These are phyloP conservation scores for Arabidopsis arenosa DNA, from an alignment of 345 rosid species.

Conservation along the genomic window DNA sequence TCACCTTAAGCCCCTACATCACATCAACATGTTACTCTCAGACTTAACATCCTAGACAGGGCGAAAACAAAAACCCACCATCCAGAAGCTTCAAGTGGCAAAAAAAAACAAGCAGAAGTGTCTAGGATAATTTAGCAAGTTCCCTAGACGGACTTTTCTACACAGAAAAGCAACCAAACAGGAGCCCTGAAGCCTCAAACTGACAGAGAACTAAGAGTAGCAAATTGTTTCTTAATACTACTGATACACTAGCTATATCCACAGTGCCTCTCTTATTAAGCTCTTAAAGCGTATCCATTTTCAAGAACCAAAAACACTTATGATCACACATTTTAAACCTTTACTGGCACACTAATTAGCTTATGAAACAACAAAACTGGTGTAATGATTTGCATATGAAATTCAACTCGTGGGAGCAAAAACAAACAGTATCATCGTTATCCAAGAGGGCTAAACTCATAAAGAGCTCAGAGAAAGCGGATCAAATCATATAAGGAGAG, in stretches of 20 bases:
- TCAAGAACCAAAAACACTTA: neutral
- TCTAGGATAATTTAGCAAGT: neutral
- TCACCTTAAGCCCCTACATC: slow-evolving; percentile 25
- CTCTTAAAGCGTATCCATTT: neutral
- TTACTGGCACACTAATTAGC: no score
- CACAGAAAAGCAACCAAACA: slow-evolving; percentile 15
- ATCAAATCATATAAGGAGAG: neutral
- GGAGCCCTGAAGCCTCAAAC: neutral
- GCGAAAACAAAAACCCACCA: neutral
- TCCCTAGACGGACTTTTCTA: neutral
- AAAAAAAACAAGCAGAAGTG: slow-evolving; percentile 12
- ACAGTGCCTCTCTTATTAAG: neutral
- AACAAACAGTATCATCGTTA: neutral
- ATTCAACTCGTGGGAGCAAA: no score
- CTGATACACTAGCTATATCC: neutral
- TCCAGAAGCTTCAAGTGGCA: slow-evolving; percentile 19
- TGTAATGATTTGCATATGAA: neutral
- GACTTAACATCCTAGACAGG: slow-evolving; percentile 19
- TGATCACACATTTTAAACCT: neutral
- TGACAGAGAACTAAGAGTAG: slow-evolving; percentile 8
- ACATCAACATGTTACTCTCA: slow-evolving; percentile 30
- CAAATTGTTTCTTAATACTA: neutral
- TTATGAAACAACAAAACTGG: neutral
- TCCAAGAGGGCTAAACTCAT: neutral
- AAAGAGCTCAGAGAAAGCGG: neutral